These are phyloP conservation scores for Ceratocystis lukuohia DNA, from an alignment of 2,329 filamentous ascomycete species.

Conservation along the genomic window DNA sequence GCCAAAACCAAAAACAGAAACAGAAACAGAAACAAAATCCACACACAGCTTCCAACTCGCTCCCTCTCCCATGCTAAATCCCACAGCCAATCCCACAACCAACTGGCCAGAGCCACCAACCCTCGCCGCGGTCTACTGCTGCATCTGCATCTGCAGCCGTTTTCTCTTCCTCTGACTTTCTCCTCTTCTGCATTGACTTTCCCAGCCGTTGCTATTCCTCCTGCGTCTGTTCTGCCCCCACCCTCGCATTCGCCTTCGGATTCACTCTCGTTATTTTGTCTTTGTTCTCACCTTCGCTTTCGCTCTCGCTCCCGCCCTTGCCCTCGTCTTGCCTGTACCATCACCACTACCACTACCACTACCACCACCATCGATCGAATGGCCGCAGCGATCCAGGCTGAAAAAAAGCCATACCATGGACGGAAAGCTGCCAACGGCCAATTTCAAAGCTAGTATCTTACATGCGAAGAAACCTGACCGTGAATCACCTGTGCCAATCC, in stretches of 20 bases:
- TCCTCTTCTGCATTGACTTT: slow-evolving; percentile 3
- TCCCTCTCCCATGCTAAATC: slow-evolving; percentile 8
- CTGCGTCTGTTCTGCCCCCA: background rate
- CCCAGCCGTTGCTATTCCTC: background rate
- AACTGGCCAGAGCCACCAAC: slow-evolving; percentile 1
- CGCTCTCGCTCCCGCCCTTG: background rate
- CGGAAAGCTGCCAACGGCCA: slow-evolving; percentile 16
- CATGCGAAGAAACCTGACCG: slow-evolving; percentile 3
- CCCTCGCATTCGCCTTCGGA: slow-evolving; percentile 7
- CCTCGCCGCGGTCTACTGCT: slow-evolving; percentile 1
- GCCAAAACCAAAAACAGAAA: slow-evolving; percentile 4
- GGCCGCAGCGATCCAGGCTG: slow-evolving; percentile 8
- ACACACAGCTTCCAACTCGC: slow-evolving; percentile 5
- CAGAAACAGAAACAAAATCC: slow-evolving; percentile 9
- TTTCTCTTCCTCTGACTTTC: slow-evolving; percentile 10
- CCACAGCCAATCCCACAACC: slow-evolving; percentile 4
- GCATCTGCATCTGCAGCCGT: slow-evolving; percentile 9
- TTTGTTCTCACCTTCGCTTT: slow-evolving; percentile 2
- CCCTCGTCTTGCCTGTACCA: background rate
- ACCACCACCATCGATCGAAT: slow-evolving; percentile 16
- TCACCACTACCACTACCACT: background rate
- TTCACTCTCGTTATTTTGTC: background rate
- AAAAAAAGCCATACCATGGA: slow-evolving; percentile 18
- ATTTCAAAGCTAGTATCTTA: slow-evolving; percentile 15
- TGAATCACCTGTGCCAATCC: background rate